Base-by-base conservation (phyloP, 2,329 filamentous ascomycete genomes). In the Trichophyton simii region DNA sequence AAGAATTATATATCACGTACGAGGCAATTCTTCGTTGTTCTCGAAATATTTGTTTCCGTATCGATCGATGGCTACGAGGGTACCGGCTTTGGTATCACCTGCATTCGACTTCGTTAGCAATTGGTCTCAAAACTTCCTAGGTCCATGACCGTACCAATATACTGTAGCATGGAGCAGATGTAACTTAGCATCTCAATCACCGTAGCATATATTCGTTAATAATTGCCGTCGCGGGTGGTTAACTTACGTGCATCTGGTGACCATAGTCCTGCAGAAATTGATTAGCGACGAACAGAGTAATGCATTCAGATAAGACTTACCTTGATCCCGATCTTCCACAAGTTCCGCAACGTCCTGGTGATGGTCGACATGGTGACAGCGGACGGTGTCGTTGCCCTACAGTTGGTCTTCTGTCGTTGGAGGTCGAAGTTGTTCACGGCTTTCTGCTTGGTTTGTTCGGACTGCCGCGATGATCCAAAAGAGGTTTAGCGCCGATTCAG, bases 11-110 rank as follows among this genome's bases (percentile, higher is more conserved):
- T 36, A 34, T 62, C 52, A 63, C 65, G 44, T 80, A 95, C 89
- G 80, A 62, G 94, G 94, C 63, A 99, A 82, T 76, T 99, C 94
- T 73, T 97, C 91, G 64, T 80, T 77, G 80, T 99, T 96, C 82
- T 99, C 94, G 75, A 84, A 99, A 82, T 83, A 99, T 80, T 96
- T 97, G 85, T 99, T 99, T 76, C 94, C 95, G 73, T 86, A 95
- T 75, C 86, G 84, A 80, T 99, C 94, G 71, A 79, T 83, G 69
- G 87, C 94, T 67, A 99, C 84, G 67, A 95, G 81, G 50, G 83
- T 85, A 71, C 94, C 95, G 72, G 88, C 86, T 80, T 99, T 99
- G 77, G 94, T 99, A 78, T 99, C 94, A 80, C 92, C 91, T 94
- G 73, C 65, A 63, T 66, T 76, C 67, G 60, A 63, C 69, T 64